Evolutionary conservation across 768 basidiomycete genomes (phyloP), one percentile per base, ranked within the genome.

Genomic region (Calocybe gangraenosa): DNA sequence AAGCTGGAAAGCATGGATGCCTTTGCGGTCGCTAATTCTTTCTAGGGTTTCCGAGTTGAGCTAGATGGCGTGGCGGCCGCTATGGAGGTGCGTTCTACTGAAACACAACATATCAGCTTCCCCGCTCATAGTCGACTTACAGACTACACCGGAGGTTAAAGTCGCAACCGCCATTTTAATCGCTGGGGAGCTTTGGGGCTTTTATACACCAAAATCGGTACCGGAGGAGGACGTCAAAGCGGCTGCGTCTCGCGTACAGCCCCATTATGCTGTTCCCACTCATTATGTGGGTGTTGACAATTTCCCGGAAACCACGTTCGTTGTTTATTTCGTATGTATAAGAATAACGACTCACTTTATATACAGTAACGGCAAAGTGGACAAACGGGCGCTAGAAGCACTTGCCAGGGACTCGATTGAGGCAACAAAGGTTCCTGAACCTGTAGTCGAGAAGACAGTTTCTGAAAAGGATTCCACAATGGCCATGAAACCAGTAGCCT

Each of bases 21-120:
- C n/a, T 19, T 33, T 18, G 19, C 30, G 7, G 21, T 32, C 10
- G 11, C 20, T 33, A 20, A 30, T 21, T 22, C 42, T 6, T n/a
- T 14, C 14, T n/a, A 78, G 71, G 79, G 78, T 2, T 81, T 81
- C 65, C 74, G 79, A 22, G 77, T 81, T 13, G 79, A 81, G 54
- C 65, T 81, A 14, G 79, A 79, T 49, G 79, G 79, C 4, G 78
- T 81, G 10, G 68, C 78, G 2, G 71, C 71, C 10, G 76, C 78
- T 6, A 76, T 81, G 73, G 71, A 76, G 67, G 76, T 76, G 34
- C 6, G 15, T 20, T n/a, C 18, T 42, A 7, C 17, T 32, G 18
- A 19, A 9, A n/a, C 37, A 20, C n/a, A n/a, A n/a, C n/a, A n/a
- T n/a, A n/a, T n/a, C n/a, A n/a, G n/a, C n/a, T n/a, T 39, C 7